Evolutionary conservation across 1,139 yeast genomes (phyloP).

Genomic region (Geotrichum citri-aurantii): DNA sequence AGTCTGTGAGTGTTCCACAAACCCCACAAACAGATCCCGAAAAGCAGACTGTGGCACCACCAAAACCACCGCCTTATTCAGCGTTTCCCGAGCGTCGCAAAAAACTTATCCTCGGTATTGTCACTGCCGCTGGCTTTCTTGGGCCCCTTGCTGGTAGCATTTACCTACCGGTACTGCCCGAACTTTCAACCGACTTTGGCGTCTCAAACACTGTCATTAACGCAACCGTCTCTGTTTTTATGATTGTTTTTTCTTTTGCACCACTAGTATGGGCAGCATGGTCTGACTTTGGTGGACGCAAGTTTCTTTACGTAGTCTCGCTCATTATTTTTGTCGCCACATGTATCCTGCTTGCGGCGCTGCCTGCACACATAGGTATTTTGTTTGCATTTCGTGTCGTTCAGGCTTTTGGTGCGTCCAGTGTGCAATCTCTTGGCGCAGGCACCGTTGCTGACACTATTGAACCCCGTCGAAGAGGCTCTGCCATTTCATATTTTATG

Average conservation of each 20-base stretch:
- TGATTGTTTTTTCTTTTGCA: conserved; percentile 51
- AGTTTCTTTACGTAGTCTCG: conserved; percentile 45
- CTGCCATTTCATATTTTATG: conserved; percentile 75
- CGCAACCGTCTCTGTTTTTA: conserved; percentile 56
- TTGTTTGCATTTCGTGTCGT: conserved; percentile 67
- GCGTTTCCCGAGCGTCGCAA: conserved; percentile 24
- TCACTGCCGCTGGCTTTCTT: conserved; percentile 48
- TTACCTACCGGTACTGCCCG: conserved; percentile 52
- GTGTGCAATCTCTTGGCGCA: conserved; percentile 87
- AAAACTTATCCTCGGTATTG: conserved; percentile 35
- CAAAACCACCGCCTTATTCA: conserved; percentile 12
- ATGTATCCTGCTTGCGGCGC: conserved; percentile 49
- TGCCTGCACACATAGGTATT: conserved; percentile 55
- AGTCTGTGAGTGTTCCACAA: neutral
- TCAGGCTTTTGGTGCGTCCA: conserved; percentile 76
- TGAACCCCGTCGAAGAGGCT: conserved; percentile 63
- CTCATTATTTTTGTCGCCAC: conserved; percentile 43
- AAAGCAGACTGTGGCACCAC: neutral
- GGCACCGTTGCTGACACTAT: conserved; percentile 78
- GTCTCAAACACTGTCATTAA: conserved; percentile 46
- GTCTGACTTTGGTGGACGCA: conserved; percentile 57
- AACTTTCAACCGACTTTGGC: conserved; percentile 41
- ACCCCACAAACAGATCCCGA: neutral
- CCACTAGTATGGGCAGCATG: conserved; percentile 53
- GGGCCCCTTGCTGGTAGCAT: conserved; percentile 60